Evolutionary conservation across 192 early-diverging fungal species (phyloP), one percentile per base, ranked within the genome.

Genomic region (Backusella parvicylindrica): DNA sequence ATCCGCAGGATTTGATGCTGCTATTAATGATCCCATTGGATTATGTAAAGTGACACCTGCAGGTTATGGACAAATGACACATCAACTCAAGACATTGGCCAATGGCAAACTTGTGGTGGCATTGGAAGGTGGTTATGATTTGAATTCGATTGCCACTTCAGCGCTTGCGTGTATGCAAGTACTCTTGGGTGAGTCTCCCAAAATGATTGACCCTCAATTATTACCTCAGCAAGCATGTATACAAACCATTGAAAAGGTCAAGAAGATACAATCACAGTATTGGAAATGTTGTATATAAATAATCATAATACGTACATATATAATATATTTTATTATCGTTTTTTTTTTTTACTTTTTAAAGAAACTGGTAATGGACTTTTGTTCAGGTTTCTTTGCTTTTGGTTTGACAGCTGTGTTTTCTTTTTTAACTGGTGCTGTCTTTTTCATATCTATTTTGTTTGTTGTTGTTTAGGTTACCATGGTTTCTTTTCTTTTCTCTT

Each of bases 1-100:
- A 0, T 92, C 94, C 0, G 89, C 93, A 7, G 97, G 97, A 18
- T 98, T 97, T 78, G 97, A 98, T 78, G 95, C 94, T 2, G 95
- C 95, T 2, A 65, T 64, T 53, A 91, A 90, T 35, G 97, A 98
- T 75, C 89, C 88, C n/a, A 88, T 97, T 36, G 97, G 97, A 23
- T 85, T 88, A 64, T 96, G 94, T 74, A 67, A 88, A 12, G 91
- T 98, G 6, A 86, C 92, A 12, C 96, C 96, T 0, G 84, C 79
- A 7, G 91, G 92, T 28, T 98, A 92, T 79, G 95, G 92, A 8
- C 88, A 92, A 31, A 93, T 98, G 93, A 96, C 95, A 6, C 85
- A 91, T 40, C 84, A 93, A 89, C 82, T 98, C 8, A 92, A 87
- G 70, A 43, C 78, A 0, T 80, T 97, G 21, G 89, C 91, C 18